Evolutionary conservation across 2,329 filamentous ascomycete genomes (phyloP).

Genomic region (Colletotrichum gigasporum): DNA sequence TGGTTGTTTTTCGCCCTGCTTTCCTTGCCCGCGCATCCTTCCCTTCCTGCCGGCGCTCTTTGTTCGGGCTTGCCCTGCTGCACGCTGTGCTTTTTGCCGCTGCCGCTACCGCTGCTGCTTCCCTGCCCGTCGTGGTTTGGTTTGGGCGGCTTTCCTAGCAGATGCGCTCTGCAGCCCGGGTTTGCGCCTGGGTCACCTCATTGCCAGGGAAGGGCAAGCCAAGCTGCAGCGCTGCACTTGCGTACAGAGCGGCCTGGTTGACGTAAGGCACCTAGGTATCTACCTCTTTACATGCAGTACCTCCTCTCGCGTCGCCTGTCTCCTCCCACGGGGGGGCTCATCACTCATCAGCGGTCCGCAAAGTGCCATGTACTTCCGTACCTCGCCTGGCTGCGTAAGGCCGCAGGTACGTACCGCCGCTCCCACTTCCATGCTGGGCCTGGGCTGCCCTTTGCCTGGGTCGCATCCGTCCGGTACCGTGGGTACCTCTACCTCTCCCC

Average conservation of each 20-base stretch:
- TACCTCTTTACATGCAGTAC: not conserved
- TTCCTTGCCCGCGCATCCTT: not conserved
- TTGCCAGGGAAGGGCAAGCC: not conserved
- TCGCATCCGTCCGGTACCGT: constrained; percentile 30
- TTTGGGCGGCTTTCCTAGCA: not conserved
- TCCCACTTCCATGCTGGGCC: constrained; percentile 1
- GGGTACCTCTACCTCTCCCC: constrained; percentile 13
- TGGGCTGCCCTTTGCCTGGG: constrained; percentile 1
- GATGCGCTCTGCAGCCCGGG: constrained; percentile 10
- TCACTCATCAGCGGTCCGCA: not conserved
- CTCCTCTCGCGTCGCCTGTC: not conserved
- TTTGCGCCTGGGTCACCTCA: constrained; percentile 5
- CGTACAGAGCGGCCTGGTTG: not conserved
- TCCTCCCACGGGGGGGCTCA: not conserved
- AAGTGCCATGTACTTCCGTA: too few species aligned
- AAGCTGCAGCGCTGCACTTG: not conserved
- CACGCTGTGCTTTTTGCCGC: not conserved
- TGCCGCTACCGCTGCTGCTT: not conserved
- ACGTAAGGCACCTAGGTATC: not conserved
- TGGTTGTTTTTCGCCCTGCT: not conserved
- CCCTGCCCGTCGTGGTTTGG: constrained; percentile 4
- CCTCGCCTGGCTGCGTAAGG: too few species aligned
- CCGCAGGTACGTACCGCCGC: too few species aligned
- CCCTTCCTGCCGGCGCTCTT: not conserved
- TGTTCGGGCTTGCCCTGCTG: too few species aligned